A percentile compares a stretch with the other conserved stretches of the same genome.
phyloP scores from a whole-genome alignment of 169 alveolate genomes.

The Plasmodium vivax region DNA sequence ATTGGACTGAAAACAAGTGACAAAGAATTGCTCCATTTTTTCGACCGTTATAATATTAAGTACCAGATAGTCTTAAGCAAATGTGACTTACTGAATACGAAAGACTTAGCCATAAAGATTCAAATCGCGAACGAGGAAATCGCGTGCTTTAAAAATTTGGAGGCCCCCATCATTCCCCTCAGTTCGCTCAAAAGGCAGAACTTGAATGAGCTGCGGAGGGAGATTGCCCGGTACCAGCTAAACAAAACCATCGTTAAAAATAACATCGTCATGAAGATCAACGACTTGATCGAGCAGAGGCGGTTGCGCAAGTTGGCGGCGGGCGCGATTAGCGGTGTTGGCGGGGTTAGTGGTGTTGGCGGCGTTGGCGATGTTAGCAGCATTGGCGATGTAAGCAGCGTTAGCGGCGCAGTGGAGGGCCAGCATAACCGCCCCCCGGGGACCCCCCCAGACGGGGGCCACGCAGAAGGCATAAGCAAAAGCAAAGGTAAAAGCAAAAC shows the following conservation, averaged over 20 bases:
- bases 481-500: neutral
- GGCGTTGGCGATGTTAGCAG: neutral
- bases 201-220: slow-evolving; percentile 78
- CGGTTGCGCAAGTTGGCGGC: slow-evolving; percentile 20
- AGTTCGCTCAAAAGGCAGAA: slow-evolving; percentile 82
- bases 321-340: neutral
- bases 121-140: slow-evolving; percentile 76
- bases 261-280: slow-evolving; percentile 66
- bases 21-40: slow-evolving; percentile 80
- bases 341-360: neutral
- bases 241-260: slow-evolving; percentile 76
- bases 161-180: slow-evolving; percentile 78
- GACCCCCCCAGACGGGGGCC: neutral
- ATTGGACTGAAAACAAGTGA: slow-evolving; percentile 83
- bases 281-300: slow-evolving; percentile 67
- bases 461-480: neutral
- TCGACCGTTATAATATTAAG: slow-evolving; percentile 79
- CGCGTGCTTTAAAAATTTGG: slow-evolving; percentile 66
- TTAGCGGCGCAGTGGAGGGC: neutral
- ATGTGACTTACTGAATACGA: slow-evolving; percentile 79
- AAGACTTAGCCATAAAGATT: slow-evolving; percentile 53
- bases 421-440: neutral
- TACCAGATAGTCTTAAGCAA: slow-evolving; percentile 84
- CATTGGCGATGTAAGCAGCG: neutral
- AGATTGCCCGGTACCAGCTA: slow-evolving; percentile 77